Base-by-base conservation (phyloP, 257 asterid species). In the Haberlea rhodopensis region DNA sequence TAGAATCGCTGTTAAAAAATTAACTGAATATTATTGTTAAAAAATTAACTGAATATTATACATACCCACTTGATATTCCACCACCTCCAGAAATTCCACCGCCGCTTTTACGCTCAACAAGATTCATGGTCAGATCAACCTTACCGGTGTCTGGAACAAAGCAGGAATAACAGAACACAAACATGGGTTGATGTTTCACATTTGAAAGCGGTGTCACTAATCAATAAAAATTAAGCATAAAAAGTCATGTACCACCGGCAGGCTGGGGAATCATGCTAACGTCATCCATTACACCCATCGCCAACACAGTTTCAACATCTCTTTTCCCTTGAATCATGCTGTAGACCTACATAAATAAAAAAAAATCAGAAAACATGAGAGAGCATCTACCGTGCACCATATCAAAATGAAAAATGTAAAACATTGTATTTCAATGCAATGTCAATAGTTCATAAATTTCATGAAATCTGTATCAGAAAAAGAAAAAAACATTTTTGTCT, bases 271-370 rank as follows among this genome's bases (percentile, higher is more conserved):
- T 80, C 73, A 94, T 87, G 81, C 95, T 94, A 66, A 87, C 96
- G 52, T 90, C 99, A 60, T 89, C 97, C 96, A 90, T 87, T 65
- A 89, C 79, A 71, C 99, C 99, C 95, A 94, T 90, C 40, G 97
- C 90, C 71, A 94, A 65, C 72, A 94, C 81, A 48, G 97, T 94
- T 66, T 94, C 97, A 31, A 83, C 95, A 74, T 94, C 99, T 80
- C 97, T 76, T 86, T 90, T 94, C 63, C 97, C 99, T 76, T 94
- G 99, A 75, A 94, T 86, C 95, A 90, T 88, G 80, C 96, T 94
- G 82, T 94, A 94, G 43, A 94, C 99, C 99, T 92, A 40, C 65
- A 74, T 46, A 53, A 58, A 25, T 59, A 63, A 15, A 67, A n/a
- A n/a, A 67, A 26, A 57, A 28, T 13, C 53, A 13, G 46, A 20